Evolutionary conservation across 768 basidiomycete species (phyloP).

Genomic region (Lepiota venenata): DNA sequence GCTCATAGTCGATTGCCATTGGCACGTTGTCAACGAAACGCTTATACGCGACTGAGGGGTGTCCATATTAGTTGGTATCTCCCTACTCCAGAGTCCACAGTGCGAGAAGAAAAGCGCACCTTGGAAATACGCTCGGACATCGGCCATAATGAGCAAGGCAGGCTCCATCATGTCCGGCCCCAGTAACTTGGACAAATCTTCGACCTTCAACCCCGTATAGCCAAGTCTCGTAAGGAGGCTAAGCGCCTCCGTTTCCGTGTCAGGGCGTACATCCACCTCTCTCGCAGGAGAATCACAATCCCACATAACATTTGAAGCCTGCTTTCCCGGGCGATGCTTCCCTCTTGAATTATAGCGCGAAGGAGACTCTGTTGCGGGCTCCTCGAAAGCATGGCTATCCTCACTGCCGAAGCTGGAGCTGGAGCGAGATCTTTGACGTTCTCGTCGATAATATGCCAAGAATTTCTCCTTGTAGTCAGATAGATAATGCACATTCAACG

Average conservation of each 20-base stretch:
- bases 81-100: neutral
- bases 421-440: constrained; percentile 27
- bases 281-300: no score
- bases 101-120: constrained; percentile 33
- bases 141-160: constrained; percentile 64
- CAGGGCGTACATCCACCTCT: neutral
- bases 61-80: neutral
- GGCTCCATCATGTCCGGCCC: constrained; percentile 50
- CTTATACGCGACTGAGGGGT: constrained; percentile 50
- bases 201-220: constrained; percentile 30
- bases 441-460: constrained; percentile 43
- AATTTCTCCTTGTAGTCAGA: constrained; percentile 40
- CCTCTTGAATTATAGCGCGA: no score
- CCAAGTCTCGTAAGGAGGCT: constrained; percentile 38
- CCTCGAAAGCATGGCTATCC: constrained; percentile 22
- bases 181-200: constrained; percentile 47
- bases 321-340: no score
- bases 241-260: constrained; percentile 26
- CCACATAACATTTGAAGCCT: no score
- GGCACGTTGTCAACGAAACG: constrained; percentile 57
- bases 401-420: neutral
- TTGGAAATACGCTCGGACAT: constrained; percentile 73
- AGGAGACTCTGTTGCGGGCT: constrained; percentile 11
- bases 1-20: constrained; percentile 51
- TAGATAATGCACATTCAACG: constrained; percentile 50